A percentile compares a stretch with the other conserved stretches of the same genome.
phyloP scores from a whole-genome alignment of 257 asterid genomes.

The Gentiana straminea region DNA sequence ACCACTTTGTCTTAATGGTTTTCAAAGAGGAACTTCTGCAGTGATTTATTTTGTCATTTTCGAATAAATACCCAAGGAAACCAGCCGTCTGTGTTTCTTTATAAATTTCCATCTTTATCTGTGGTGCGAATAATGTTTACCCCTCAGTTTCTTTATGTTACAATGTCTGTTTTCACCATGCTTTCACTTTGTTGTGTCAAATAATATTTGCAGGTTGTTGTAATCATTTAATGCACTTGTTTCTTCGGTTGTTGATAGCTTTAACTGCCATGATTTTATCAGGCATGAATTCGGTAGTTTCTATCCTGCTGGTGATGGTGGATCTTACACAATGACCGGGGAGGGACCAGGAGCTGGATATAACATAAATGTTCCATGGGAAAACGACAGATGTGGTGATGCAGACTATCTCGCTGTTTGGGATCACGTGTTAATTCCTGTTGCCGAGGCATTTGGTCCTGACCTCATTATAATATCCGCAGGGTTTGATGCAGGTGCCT shows the following conservation, averaged over 20 bases:
- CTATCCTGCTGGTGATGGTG: constrained; percentile 74
- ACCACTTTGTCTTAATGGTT: neutral
- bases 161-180: too few relatives aligned
- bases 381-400: constrained; percentile 69
- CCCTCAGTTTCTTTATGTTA: too few relatives aligned
- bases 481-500: constrained; percentile 95
- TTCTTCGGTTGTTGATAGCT: constrained; percentile 1
- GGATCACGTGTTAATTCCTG: constrained; percentile 84
- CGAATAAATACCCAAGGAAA: neutral
- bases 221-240: neutral
- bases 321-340: constrained; percentile 73
- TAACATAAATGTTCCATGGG: constrained; percentile 97
- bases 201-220: neutral
- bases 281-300: constrained; percentile 73
- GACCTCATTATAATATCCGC: constrained; percentile 79
- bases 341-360: constrained; percentile 82
- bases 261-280: constrained; percentile 11
- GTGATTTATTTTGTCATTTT: neutral
- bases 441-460: constrained; percentile 80
- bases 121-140: too few relatives aligned
- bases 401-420: constrained; percentile 95
- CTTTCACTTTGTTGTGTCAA: neutral
- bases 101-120: too few relatives aligned
- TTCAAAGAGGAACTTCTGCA: neutral
- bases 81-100: too few relatives aligned